phyloP scores from a whole-genome alignment of 1,284 basidiomycete species.

The Ceratobasidium sp. region DNA sequence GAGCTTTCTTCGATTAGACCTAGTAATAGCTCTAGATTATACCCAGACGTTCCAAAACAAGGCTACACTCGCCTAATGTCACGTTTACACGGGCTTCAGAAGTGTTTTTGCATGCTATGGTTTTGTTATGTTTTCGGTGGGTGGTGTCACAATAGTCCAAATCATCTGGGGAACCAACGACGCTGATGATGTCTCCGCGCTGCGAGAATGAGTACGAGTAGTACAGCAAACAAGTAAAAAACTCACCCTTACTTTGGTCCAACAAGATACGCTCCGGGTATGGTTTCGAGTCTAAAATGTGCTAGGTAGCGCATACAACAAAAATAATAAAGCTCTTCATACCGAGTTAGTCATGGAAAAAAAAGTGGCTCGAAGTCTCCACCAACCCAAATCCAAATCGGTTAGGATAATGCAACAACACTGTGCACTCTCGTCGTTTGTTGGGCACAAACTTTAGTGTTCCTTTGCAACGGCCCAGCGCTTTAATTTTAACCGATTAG shows the following conservation, averaged over 20 bases:
- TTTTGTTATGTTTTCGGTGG: background rate
- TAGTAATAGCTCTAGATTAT: background rate
- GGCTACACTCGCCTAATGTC: background rate
- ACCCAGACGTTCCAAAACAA: background rate
- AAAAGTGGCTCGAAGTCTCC: background rate
- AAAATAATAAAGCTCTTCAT: too few species aligned
- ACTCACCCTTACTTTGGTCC: conserved; percentile 2
- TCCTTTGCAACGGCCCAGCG: background rate
- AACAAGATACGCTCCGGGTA: background rate
- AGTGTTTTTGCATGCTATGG: background rate
- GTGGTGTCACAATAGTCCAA: background rate
- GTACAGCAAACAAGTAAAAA: too few species aligned
- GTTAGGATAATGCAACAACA: too few species aligned
- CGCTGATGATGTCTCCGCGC: background rate
- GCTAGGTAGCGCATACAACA: too few species aligned
- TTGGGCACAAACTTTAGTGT: background rate
- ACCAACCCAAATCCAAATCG: background rate
- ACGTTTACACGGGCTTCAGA: background rate
- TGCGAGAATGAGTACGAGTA: background rate
- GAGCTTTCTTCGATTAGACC: background rate
- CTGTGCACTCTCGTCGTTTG: too few species aligned
- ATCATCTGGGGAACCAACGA: background rate
- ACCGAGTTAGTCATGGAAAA: too few species aligned
- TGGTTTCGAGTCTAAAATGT: background rate
- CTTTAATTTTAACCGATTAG: background rate